Conservation (phyloP, 225 moss, liverwort and hornwort genomes). For the Asterella californica region DNA sequence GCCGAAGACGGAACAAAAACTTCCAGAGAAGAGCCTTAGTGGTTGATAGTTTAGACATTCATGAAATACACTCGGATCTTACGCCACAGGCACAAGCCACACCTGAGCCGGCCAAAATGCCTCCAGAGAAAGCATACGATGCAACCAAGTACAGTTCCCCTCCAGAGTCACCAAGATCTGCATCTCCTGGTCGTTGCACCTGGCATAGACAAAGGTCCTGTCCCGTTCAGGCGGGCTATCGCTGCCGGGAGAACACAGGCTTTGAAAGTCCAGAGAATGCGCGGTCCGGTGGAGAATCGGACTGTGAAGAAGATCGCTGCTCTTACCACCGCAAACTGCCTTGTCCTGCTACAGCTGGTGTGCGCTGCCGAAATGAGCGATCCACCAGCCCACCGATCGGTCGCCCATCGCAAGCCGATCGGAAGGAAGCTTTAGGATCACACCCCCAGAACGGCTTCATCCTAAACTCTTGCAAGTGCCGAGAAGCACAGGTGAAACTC, state of each 20-base stretch:
- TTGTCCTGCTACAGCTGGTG: slow-evolving; percentile 20
- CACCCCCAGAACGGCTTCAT: background rate
- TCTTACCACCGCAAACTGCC: slow-evolving; percentile 1
- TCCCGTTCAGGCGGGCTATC: slow-evolving; percentile 14
- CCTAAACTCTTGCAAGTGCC: slow-evolving; percentile 13
- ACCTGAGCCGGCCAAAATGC: background rate
- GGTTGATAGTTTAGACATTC: background rate
- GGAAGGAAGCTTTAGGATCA: background rate
- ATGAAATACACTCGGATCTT: slow-evolving; percentile 4
- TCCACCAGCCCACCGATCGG: slow-evolving; percentile 3
- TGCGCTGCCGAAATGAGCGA: slow-evolving; percentile 9
- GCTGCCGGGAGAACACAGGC: slow-evolving; percentile 16
- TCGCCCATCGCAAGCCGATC: background rate
- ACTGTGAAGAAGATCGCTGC: slow-evolving; percentile 3
- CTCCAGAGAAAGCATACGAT: slow-evolving; percentile 12
- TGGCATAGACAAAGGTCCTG: slow-evolving; percentile 5
- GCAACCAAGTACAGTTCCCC: slow-evolving; percentile 4
- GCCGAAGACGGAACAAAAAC: background rate
- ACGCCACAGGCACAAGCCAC: background rate
- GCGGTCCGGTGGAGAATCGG: background rate
- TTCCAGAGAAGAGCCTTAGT: background rate
- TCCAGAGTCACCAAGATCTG: slow-evolving; percentile 11
- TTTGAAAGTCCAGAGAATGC: slow-evolving; percentile 5
- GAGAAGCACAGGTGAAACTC: background rate
- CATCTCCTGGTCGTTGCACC: slow-evolving; percentile 13